Base-by-base conservation (phyloP, 176 grass and related monocot species). In the Chrysopogon serrulatus region DNA sequence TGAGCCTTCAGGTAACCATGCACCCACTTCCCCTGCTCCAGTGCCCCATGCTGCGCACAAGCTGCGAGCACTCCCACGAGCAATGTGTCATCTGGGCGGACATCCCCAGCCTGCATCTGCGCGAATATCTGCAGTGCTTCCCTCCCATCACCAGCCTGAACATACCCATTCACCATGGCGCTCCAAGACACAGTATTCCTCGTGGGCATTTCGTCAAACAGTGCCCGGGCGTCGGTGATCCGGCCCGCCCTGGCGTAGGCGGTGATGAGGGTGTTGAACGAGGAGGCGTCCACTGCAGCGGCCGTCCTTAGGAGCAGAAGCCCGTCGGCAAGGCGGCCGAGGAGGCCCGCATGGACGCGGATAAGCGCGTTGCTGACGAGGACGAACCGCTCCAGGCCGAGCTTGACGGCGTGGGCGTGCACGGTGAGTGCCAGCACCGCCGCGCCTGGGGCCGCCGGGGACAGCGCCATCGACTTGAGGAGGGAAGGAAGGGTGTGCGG, bases 1-100 rank as follows among this genome's bases (percentile, higher is more conserved):
- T 45, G 84, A 4, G 68, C 34, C 71, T 81, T 87, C 6, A 91
- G 53, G 45, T 87, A 84, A 61, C 90, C 80, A 49, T 85, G 81
- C 30, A 88, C 85, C 85, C 90, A 91, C 56, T 88, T 88, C 7
- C 89, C 89, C 51, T 85, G 90, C 90, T 88, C 90, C 65, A 91
- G 59, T 2, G 78, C 86, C 72, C 86, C 90, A 6, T 74, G 72
- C 41, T 91, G 86, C 0, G 86, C 78, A 10, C 86, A 91, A 0
- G 86, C 90, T 0, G 47, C 66, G 0, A 91, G 90, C 37, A 88
- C 86, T 24, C 65, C 82, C 0, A 91, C 86, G 18, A 88, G 73
- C 65, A 87, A 72, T 7, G 44, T 88, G 47, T 88, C 78, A 7
- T 91, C 77, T 0, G 78, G 90, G 35, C 31, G 2, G 47, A 85